Evolutionary conservation across 1,284 basidiomycete species (phyloP).

Genomic region (Leccinum subrobustum): DNA sequence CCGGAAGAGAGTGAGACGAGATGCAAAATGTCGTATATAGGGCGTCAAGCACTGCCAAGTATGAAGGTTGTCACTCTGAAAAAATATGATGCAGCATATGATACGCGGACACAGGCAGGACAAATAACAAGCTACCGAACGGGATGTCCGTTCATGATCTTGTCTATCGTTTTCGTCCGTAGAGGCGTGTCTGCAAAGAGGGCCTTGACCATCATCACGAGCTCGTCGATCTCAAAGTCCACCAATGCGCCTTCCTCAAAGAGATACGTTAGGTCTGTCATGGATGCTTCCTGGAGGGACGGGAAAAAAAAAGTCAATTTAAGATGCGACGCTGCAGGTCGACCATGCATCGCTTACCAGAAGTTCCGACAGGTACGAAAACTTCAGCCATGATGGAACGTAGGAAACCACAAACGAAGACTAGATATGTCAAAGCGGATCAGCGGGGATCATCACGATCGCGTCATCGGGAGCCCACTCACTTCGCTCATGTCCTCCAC

Average conservation of each 20-base stretch:
- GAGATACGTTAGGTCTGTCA: constrained; percentile 91
- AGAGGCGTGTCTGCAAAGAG: constrained; percentile 90
- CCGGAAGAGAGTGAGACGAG: neutral
- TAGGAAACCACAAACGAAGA: constrained; percentile 72
- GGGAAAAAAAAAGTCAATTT: constrained; percentile 2
- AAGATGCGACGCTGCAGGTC: neutral
- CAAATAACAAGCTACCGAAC: constrained; percentile 11
- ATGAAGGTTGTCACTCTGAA: constrained; percentile 1
- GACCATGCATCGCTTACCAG: constrained; percentile 53
- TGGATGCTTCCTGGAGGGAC: constrained; percentile 74
- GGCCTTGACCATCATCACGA: constrained; percentile 79
- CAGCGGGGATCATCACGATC: neutral
- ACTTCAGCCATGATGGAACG: constrained; percentile 93
- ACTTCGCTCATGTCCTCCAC: constrained; percentile 62
- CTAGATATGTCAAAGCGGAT: constrained; percentile 33
- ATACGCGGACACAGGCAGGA: neutral
- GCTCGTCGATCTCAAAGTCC: constrained; percentile 86
- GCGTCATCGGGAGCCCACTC: constrained; percentile 14
- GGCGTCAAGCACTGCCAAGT: neutral
- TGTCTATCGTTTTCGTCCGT: constrained; percentile 77
- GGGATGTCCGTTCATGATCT: constrained; percentile 63
- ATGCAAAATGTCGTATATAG: neutral
- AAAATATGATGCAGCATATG: neutral
- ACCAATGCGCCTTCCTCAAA: constrained; percentile 90
- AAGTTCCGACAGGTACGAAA: constrained; percentile 88